These are phyloP conservation scores for Cryomyces minteri DNA, from an alignment of 495 filamentous ascomycete genomes.

Conservation along the genomic window DNA sequence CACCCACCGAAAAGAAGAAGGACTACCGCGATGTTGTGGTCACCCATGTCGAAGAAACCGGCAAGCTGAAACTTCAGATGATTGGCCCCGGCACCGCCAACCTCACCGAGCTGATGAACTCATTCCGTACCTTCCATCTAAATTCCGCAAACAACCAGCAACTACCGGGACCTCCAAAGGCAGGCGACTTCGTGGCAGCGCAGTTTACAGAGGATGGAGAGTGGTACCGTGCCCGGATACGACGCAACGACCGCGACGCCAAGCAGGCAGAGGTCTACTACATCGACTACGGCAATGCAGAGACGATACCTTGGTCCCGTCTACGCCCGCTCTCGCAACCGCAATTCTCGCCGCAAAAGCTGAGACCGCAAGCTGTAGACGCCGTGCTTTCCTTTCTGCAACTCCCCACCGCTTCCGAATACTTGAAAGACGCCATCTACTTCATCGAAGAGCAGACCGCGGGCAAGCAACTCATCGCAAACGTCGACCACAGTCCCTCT, in stretches of 20 bases:
- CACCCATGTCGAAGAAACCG: conserved; percentile 64
- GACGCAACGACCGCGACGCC: conserved; percentile 77
- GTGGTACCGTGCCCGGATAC: conserved; percentile 87
- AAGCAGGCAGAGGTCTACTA: conserved; percentile 82
- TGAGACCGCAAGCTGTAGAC: conserved; percentile 74
- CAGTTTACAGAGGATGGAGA: conserved; percentile 71
- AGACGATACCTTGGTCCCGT: conserved; percentile 63
- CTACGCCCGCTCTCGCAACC: conserved; percentile 61
- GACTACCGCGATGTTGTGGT: conserved; percentile 89
- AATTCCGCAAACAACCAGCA: conserved; percentile 50
- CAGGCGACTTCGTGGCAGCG: conserved; percentile 78
- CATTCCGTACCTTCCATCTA: conserved; percentile 75
- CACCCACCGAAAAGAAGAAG: conserved; percentile 37
- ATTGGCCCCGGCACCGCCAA: conserved; percentile 66
- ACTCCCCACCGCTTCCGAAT: conserved; percentile 60
- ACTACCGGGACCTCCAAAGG: conserved; percentile 63
- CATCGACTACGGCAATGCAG: conserved; percentile 91
- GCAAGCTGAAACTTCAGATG: conserved; percentile 71
- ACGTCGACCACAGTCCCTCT: conserved; percentile 61
- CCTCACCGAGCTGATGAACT: conserved; percentile 66
- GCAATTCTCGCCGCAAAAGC: conserved; percentile 59
- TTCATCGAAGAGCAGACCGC: conserved; percentile 49
- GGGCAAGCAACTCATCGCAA: conserved; percentile 60
- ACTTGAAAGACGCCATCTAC: conserved; percentile 56
- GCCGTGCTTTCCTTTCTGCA: conserved; percentile 78